These are phyloP conservation scores for Cutaneotrichosporon cutaneum DNA, from an alignment of 1,284 basidiomycete species.

Conservation along the genomic window DNA sequence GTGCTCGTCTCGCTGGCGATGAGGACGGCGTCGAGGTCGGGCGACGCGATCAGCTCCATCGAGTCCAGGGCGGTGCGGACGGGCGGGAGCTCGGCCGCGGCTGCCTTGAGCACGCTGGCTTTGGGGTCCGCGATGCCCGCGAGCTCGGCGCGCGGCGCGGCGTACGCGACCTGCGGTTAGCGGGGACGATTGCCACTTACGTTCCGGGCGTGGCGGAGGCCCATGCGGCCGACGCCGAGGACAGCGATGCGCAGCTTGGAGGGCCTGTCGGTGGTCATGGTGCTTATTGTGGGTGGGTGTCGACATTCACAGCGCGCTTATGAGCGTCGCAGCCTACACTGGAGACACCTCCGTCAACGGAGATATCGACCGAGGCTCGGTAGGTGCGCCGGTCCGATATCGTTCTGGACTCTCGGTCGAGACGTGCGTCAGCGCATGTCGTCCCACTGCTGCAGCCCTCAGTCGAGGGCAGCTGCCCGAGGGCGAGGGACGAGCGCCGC, in stretches of 20 bases:
- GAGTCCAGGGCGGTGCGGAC: not conserved
- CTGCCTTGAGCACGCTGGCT: conserved; percentile 10
- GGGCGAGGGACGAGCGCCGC: too few species aligned
- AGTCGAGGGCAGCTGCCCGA: too few species aligned
- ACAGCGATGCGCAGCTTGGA: conserved; percentile 27
- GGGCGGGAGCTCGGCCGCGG: conserved; percentile 19
- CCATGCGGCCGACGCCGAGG: conserved; percentile 37
- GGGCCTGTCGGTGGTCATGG: not conserved
- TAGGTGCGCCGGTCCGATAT: not conserved
- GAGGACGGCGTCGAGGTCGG: conserved; percentile 30
- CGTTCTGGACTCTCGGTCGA: not conserved
- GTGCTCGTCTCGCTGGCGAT: conserved; percentile 32
- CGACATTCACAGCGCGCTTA: not conserved
- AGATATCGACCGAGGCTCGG: not conserved
- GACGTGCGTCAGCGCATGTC: too few species aligned
- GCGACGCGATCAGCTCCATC: conserved; percentile 16
- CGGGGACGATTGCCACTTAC: not conserved
- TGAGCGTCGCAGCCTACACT: not conserved
- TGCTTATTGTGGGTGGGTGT: not conserved
- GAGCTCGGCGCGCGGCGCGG: conserved; percentile 29
- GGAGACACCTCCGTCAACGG: not conserved
- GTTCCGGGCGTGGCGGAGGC: conserved; percentile 30
- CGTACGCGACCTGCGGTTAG: conserved; percentile 20
- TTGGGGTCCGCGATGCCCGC: conserved; percentile 29
- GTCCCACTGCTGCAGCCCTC: too few species aligned